Percentiles rank a stretch among this genome's conserved stretches.
Conservation (phyloP, 352 stramenopile genomes). For the Phytophthora pseudosyringae region DNA sequence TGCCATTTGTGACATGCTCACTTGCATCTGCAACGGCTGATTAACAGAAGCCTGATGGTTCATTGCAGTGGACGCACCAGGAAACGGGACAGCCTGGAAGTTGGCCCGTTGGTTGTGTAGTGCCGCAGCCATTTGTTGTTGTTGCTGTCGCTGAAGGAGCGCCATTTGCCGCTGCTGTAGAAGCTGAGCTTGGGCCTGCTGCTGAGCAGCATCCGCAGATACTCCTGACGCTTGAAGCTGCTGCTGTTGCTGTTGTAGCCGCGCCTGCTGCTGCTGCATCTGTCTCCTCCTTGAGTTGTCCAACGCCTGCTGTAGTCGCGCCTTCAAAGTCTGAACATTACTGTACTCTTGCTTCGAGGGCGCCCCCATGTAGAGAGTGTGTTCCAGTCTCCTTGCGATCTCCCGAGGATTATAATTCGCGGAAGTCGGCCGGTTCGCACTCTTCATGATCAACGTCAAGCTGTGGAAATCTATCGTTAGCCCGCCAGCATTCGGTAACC, state of each 20-base stretch:
- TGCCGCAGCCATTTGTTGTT: slow-evolving; percentile 79
- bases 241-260: slow-evolving; percentile 43
- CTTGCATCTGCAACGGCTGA: slow-evolving; percentile 68
- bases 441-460: slow-evolving; percentile 91
- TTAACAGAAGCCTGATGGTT: slow-evolving; percentile 44
- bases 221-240: slow-evolving; percentile 48
- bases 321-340: slow-evolving; percentile 88
- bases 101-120: slow-evolving; percentile 73
- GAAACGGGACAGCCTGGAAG: slow-evolving; percentile 72
- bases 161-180: slow-evolving; percentile 68
- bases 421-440: slow-evolving; percentile 82
- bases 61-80: slow-evolving; percentile 39
- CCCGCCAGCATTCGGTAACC: slow-evolving; percentile 23
- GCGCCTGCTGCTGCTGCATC: slow-evolving; percentile 71
- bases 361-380: slow-evolving; percentile 89
- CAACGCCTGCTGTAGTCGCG: slow-evolving; percentile 80
- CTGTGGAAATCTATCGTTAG: slow-evolving; percentile 39
- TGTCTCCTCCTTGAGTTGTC: slow-evolving; percentile 83
- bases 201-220: slow-evolving; percentile 43
- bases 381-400: slow-evolving; percentile 83
- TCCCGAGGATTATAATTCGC: slow-evolving; percentile 91
- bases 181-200: slow-evolving; percentile 58
- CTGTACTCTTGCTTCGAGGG: slow-evolving; percentile 87
- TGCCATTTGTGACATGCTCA: slow-evolving; percentile 50
- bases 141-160: slow-evolving; percentile 68